phyloP scores from a whole-genome alignment of 352 stramenopile genomes.

The Ophiocytium majus region DNA sequence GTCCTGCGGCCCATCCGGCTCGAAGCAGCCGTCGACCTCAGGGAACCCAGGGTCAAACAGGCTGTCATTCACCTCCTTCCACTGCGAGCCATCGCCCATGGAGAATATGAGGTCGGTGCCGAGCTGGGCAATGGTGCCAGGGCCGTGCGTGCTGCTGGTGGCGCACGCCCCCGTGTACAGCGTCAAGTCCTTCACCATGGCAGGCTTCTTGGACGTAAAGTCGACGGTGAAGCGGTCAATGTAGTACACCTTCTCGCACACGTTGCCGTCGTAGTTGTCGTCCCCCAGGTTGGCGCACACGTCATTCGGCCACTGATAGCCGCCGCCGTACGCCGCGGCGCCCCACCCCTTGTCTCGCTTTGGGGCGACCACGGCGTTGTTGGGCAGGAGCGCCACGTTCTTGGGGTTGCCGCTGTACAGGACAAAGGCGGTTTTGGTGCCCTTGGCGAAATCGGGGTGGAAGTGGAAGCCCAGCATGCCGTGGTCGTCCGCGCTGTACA shows the following conservation, averaged over 20 bases:
- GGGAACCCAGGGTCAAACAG: not conserved
- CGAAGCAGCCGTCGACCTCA: not conserved
- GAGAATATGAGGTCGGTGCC: not conserved
- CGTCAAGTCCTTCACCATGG: not conserved
- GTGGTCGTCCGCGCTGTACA: not conserved
- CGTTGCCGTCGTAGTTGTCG: constrained; percentile 1
- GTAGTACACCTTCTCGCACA: constrained; percentile 17
- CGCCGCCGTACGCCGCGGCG: not conserved
- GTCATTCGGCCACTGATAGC: not conserved
- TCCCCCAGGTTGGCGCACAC: constrained; percentile 3
- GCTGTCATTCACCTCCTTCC: not conserved
- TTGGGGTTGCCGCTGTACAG: constrained; percentile 3
- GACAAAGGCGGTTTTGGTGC: not conserved
- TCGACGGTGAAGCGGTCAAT: not conserved
- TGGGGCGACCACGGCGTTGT: not conserved
- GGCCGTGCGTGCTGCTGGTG: not conserved
- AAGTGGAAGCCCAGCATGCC: not conserved
- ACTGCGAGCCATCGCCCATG: constrained; percentile 19
- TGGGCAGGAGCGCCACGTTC: constrained; percentile 14
- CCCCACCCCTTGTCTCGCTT: not conserved
- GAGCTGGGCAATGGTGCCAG: not conserved
- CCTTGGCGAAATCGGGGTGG: constrained; percentile 14
- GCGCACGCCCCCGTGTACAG: not conserved
- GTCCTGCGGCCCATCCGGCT: not conserved
- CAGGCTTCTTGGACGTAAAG: not conserved